phyloP scores from a whole-genome alignment of 106 monocot genomes.

The Dioscorea alata region DNA sequence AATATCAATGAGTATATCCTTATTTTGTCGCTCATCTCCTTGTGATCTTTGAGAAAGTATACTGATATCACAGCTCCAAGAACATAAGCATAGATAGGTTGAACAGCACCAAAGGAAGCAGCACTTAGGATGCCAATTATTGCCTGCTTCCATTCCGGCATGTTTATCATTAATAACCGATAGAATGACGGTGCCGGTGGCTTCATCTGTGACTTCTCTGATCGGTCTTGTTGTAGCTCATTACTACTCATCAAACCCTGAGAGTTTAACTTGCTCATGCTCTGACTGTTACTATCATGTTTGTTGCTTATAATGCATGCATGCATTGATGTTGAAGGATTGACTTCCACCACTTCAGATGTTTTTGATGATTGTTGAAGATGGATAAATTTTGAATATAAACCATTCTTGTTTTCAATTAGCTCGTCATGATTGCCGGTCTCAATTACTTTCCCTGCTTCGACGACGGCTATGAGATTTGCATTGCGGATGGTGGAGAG shows the following conservation, averaged over 20 bases:
- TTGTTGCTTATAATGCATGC: too few species aligned
- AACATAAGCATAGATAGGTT: slow-evolving; percentile 37
- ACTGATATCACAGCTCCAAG: slow-evolving; percentile 30
- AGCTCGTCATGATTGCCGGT: slow-evolving; percentile 62
- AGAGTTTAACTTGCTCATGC: too few species aligned
- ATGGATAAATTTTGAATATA: slow-evolving; percentile 43
- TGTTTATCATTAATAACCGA: too few species aligned
- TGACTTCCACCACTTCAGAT: too few species aligned
- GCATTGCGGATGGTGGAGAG: neutral
- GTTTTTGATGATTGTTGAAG: neutral
- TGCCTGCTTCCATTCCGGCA: slow-evolving; percentile 55
- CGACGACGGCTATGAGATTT: slow-evolving; percentile 49
- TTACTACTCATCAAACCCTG: too few species aligned
- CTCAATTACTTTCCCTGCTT: slow-evolving; percentile 47
- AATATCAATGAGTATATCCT: too few species aligned
- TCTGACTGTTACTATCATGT: too few species aligned
- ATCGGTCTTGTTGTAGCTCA: too few species aligned
- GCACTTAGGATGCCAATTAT: slow-evolving; percentile 19
- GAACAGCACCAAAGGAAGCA: slow-evolving; percentile 28
- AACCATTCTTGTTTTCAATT: slow-evolving; percentile 26
- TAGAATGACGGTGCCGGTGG: too few species aligned
- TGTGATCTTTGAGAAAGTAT: slow-evolving; percentile 34
- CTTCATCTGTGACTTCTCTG: too few species aligned
- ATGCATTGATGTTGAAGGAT: too few species aligned
- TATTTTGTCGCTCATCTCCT: slow-evolving; percentile 10